Base-by-base conservation (phyloP, 2,329 filamentous ascomycete genomes). In the Endocalyx cinctus region DNA sequence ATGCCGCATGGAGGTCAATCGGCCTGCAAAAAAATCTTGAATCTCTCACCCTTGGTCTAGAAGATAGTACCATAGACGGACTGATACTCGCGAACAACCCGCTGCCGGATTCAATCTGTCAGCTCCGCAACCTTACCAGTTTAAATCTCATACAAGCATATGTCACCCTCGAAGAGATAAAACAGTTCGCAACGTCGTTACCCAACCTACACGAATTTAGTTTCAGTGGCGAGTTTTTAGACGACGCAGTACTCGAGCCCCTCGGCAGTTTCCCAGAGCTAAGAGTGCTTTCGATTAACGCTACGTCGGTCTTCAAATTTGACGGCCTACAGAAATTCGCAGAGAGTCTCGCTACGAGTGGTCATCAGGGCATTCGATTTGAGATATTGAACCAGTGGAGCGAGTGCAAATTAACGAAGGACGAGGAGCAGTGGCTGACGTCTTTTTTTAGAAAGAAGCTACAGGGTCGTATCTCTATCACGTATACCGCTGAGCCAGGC, bases 211-310 rank as follows among this genome's bases (percentile, higher is more conserved):
- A 79, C 42, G 67, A 74, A 10, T 54, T 84, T 11, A 69, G 63
- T 27, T 68, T 82, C 30, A 69, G 66, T 27, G 77, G 78, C 27
- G 70, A 71, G 12, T 54, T 73, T 15, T 64, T 69, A 5, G 70
- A 78, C 39, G 61, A 65, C 20, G 48, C 52, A 4, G 50, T 78
- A 10, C 62, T 70, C 10, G 51, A 52, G 5, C 38, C 42, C 1
- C 37, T 67, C 1, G 34, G 46, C 7, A 34, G 14, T 2, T 58
- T 81, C 27, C 51, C 52, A 4, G 61, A 68, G 19, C 56, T 84
- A 22, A 69, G 67, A 28, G 62, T 57, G 4, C 57, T 83, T 6
- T 67, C 65, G 5, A 69, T 82, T 26, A 67, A 65, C 23, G 74
- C 72, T 3, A 57, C 70, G 3, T 77, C 78, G 0, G 54, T 55